Evolutionary conservation across 441 rosid species (phyloP).

Genomic region (Francoa sonchifolia): DNA sequence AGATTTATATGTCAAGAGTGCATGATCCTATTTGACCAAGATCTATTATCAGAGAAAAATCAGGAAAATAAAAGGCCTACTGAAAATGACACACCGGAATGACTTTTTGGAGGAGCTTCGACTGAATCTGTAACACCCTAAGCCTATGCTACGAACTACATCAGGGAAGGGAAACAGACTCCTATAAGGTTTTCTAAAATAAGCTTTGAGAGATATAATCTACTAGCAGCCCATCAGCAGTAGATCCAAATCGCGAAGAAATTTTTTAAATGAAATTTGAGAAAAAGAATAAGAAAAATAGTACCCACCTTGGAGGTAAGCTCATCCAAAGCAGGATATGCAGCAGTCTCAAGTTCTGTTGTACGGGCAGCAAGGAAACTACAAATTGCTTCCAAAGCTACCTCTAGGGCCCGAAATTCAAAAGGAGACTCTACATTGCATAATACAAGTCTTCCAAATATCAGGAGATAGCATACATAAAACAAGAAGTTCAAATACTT

Average conservation of each 20-base stretch:
- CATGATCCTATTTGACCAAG: no score
- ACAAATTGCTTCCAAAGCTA: slow-evolving; percentile 91
- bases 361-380: slow-evolving; percentile 89
- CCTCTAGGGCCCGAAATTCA: slow-evolving; percentile 86
- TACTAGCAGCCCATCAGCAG: neutral
- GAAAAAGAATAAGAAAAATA: neutral
- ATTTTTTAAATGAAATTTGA: no score
- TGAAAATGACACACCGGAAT: no score
- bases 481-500: neutral
- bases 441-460: slow-evolving; percentile 12
- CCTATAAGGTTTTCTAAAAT: no score
- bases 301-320: slow-evolving; percentile 66
- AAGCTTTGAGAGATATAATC: no score
- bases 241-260: neutral
- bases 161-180: no score
- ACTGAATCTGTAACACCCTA: no score
- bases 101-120: no score
- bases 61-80: no score
- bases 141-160: no score
- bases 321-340: slow-evolving; percentile 95
- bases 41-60: no score
- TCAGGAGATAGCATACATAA: neutral
- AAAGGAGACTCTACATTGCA: slow-evolving; percentile 70
- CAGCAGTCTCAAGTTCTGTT: slow-evolving; percentile 75
- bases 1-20: no score